These are phyloP conservation scores for Scolecobasidium constrictum DNA, from an alignment of 2,329 filamentous ascomycete species.

Conservation along the genomic window DNA sequence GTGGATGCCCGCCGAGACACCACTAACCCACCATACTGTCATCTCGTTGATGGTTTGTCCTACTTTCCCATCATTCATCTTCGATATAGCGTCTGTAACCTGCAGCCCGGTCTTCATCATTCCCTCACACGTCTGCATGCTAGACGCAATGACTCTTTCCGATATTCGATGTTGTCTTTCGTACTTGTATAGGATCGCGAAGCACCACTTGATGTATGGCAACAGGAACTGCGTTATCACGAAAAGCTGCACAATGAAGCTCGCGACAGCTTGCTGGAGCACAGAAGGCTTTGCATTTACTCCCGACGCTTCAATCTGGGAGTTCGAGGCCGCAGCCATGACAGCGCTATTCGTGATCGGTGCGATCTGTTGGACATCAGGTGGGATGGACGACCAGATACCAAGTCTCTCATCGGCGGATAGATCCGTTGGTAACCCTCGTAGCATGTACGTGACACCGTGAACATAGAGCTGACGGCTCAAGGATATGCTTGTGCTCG, in stretches of 20 bases:
- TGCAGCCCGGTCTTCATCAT: slow-evolving; percentile 42
- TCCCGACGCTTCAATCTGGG: slow-evolving; percentile 10
- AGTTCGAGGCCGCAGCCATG: slow-evolving; percentile 3
- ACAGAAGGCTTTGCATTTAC: slow-evolving; percentile 30
- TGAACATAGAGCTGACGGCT: slow-evolving; percentile 55
- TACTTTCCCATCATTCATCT: slow-evolving; percentile 54
- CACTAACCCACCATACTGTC: slow-evolving; percentile 51
- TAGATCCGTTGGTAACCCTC: slow-evolving; percentile 48
- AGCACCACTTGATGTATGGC: slow-evolving; percentile 47
- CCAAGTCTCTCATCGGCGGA: slow-evolving; percentile 42
- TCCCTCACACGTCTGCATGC: slow-evolving; percentile 42
- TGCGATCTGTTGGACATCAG: slow-evolving; percentile 10
- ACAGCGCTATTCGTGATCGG: slow-evolving; percentile 2
- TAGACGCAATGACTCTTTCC: slow-evolving; percentile 42
- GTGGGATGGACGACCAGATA: slow-evolving; percentile 42
- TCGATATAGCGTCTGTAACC: slow-evolving; percentile 44
- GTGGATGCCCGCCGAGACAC: slow-evolving; percentile 54
- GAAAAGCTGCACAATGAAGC: slow-evolving; percentile 46
- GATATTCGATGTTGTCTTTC: slow-evolving; percentile 58
- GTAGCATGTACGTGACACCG: slow-evolving; percentile 52
- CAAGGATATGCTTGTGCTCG: slow-evolving; percentile 31
- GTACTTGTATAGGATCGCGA: slow-evolving; percentile 46
- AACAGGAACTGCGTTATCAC: slow-evolving; percentile 49
- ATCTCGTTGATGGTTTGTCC: slow-evolving; percentile 46
- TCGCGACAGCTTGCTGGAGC: slow-evolving; percentile 48